Evolutionary conservation across 1,284 basidiomycete species (phyloP), one percentile per base, ranked within the genome.

Genomic region (Leucoagaricus sp.): DNA sequence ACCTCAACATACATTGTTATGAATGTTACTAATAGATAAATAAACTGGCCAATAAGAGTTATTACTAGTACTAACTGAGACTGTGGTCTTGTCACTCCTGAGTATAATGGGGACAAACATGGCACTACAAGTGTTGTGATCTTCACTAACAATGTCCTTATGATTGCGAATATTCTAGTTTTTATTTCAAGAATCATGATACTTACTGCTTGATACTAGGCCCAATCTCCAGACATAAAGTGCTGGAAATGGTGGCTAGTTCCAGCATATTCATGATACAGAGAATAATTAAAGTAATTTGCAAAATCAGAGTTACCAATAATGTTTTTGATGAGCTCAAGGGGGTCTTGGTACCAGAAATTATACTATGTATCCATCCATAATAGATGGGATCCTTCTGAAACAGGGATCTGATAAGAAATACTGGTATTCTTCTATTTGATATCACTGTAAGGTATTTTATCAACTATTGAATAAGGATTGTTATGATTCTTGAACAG

Each of bases 71-170:
- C 61, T 67, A 6, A 75, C 66, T 0, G 69, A 73, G 0, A 73
- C 69, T 0, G 69, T 73, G 0, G 68, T 75, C 42, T 75, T 75
- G 52, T 75, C 70, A 28, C 69, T 73, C 0, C 73, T 71, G 7
- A 65, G 46, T 17, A 72, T 61, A 12, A 72, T 54, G 0, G 67
- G 68, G 4, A 63, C 63, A 42, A 73, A 71, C 45, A 67, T 67
- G 0, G 67, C 55, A 2, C 74, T 72, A 49, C 67, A 59, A 1
- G 55, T n/a, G 5, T 9, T 25, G 2, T 38, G 38, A 46, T 72
- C 65, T 41, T 62, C 38, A 0, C 64, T 55, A 55, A 38, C 13
- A 9, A 9, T n/a, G 17, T 38, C 36, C 36, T n/a, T n/a, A n/a
- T 38, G 36, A 38, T 4, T 15, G 17, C 13, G 17, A 6, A 38